A percentile compares a stretch with the other conserved stretches of the same genome.
Conservation (phyloP, 2,329 filamentous ascomycete genomes). For the Clarireedia paspali region DNA sequence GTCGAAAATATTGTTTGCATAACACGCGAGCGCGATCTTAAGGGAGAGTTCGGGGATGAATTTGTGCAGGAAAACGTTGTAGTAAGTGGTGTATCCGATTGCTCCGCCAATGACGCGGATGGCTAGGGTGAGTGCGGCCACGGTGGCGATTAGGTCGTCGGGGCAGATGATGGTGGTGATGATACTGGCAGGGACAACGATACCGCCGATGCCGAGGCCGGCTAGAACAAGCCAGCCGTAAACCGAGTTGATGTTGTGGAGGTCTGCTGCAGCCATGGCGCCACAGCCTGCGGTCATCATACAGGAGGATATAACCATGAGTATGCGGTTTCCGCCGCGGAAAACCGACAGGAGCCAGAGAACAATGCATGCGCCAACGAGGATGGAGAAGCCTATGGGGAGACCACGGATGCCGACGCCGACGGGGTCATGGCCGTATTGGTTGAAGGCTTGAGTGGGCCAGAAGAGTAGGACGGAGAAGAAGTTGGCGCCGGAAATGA, state of each 20-base stretch:
- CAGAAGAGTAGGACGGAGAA: constrained; percentile 44
- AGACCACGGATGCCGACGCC: constrained; percentile 55
- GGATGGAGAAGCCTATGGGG: constrained; percentile 55
- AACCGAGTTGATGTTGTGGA: constrained; percentile 46
- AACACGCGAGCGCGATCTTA: constrained; percentile 15
- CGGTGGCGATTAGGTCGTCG: constrained; percentile 61
- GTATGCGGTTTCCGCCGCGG: constrained; percentile 47
- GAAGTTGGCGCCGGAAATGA: constrained; percentile 50
- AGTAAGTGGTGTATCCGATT: constrained; percentile 54
- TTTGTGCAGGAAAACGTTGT: constrained; percentile 44
- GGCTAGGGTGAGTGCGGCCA: constrained; percentile 60
- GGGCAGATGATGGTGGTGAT: constrained; percentile 64
- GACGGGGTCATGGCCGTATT: constrained; percentile 58
- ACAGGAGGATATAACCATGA: constrained; percentile 51
- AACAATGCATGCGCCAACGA: constrained; percentile 50
- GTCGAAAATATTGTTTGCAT: constrained; percentile 25
- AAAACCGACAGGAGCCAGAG: constrained; percentile 52
- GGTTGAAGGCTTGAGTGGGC: constrained; percentile 53
- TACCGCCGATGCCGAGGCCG: constrained; percentile 54
- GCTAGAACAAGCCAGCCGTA: constrained; percentile 52
- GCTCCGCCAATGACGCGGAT: constrained; percentile 61
- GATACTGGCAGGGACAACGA: constrained; percentile 59
- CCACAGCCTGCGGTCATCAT: constrained; percentile 58
- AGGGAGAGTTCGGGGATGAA: constrained; percentile 27
- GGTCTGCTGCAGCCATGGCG: constrained; percentile 41